Evolutionary conservation across 306 rosid genomes (phyloP).

Genomic region (Hippophae rhamnoides): DNA sequence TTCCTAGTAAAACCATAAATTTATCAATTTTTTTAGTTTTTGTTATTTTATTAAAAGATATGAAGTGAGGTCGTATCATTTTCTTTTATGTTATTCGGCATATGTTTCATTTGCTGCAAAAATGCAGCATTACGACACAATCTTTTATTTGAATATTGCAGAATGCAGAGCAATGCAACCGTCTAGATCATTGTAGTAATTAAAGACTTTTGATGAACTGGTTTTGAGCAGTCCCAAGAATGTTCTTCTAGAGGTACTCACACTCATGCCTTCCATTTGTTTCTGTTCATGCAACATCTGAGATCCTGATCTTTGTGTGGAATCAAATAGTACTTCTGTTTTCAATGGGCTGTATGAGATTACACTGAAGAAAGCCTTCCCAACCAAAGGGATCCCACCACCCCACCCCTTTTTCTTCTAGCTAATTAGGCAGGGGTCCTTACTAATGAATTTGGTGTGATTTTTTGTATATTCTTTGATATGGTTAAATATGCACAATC

Average conservation of each 20-base stretch:
- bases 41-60: too few species aligned
- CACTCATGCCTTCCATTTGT: conserved; percentile 7
- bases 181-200: conserved; percentile 51
- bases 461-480: too few species aligned
- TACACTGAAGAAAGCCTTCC: too few species aligned
- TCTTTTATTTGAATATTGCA: background rate
- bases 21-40: too few species aligned
- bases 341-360: background rate
- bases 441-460: too few species aligned
- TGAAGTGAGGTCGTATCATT: too few species aligned
- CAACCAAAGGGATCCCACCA: too few species aligned
- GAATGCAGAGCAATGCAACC: conserved; percentile 57
- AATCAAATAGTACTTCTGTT: background rate
- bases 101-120: background rate
- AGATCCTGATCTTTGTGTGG: background rate
- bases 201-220: conserved; percentile 52
- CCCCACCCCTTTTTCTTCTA: too few species aligned
- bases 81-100: too few species aligned
- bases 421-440: too few species aligned
- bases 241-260: conserved; percentile 76
- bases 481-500: too few species aligned
- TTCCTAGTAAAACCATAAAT: too few species aligned
- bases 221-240: conserved; percentile 57
- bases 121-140: conserved; percentile 4
- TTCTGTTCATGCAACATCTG: conserved; percentile 1